These are phyloP conservation scores for Vanrija humicola DNA, from an alignment of 1,284 basidiomycete species.

Conservation along the genomic window DNA sequence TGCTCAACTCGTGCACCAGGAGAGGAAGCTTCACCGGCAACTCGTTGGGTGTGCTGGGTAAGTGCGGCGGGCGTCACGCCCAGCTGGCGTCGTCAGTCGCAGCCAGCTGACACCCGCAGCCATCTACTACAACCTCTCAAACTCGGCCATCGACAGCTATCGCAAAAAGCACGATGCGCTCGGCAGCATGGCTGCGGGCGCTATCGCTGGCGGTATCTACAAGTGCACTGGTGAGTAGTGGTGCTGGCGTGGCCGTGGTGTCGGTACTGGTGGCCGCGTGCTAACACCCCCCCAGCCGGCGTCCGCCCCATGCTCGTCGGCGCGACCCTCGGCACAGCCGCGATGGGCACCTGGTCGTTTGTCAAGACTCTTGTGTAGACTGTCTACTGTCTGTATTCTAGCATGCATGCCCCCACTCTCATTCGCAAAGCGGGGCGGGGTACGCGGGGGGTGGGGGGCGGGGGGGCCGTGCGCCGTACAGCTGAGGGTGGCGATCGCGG, in stretches of 20 bases:
- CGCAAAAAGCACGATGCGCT: constrained; percentile 88
- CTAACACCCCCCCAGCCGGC: constrained; percentile 64
- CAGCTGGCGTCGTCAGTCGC: too few relatives aligned
- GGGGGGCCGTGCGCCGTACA: too few relatives aligned
- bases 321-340: constrained; percentile 78
- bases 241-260: constrained; percentile 7
- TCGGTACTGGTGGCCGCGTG: background rate
- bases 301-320: constrained; percentile 82
- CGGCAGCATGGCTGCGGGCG: constrained; percentile 90
- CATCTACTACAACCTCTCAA: constrained; percentile 92
- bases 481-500: too few relatives aligned
- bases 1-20: constrained; percentile 93
- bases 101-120: constrained; percentile 54
- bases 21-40: constrained; percentile 97
- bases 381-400: constrained; percentile 1
- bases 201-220: constrained; percentile 83
- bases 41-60: constrained; percentile 94
- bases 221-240: constrained; percentile 79
- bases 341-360: constrained; percentile 87
- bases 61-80: constrained; percentile 19
- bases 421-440: background rate
- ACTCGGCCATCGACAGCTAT: constrained; percentile 83
- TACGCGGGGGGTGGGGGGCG: too few relatives aligned
- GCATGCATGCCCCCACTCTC: constrained; percentile 10
- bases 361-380: constrained; percentile 63